phyloP scores from a whole-genome alignment of 306 rosid species.

The Fragaria ananassa region DNA sequence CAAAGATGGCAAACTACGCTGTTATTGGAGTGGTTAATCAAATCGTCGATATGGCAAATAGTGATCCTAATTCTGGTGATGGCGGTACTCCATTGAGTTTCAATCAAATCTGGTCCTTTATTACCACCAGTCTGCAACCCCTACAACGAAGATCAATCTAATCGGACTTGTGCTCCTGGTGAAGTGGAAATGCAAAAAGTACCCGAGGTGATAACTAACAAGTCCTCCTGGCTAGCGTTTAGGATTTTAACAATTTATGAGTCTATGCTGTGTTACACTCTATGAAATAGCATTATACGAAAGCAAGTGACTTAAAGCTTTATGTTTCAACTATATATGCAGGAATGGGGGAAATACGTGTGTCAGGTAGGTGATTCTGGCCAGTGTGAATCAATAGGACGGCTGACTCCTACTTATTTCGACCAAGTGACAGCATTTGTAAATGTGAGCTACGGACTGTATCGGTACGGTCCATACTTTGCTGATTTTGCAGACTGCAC shows the following conservation, averaged over 20 bases:
- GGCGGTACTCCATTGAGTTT: slow-evolving; percentile 27
- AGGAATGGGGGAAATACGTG: slow-evolving; percentile 67
- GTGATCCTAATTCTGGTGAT: slow-evolving; percentile 16
- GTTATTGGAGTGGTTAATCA: slow-evolving; percentile 35
- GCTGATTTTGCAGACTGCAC: slow-evolving; percentile 56
- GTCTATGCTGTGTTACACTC: background rate
- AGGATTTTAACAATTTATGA: background rate
- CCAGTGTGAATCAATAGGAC: slow-evolving; percentile 40
- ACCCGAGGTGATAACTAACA: slow-evolving; percentile 34
- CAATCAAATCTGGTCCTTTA: slow-evolving; percentile 68
- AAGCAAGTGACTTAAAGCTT: background rate
- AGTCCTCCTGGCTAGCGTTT: background rate
- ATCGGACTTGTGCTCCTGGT: slow-evolving; percentile 36
- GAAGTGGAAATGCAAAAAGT: slow-evolving; percentile 50
- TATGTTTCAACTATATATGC: slow-evolving; percentile 22
- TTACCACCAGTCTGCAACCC: slow-evolving; percentile 74
- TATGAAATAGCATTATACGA: background rate
- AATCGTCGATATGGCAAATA: slow-evolving; percentile 31
- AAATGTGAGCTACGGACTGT: slow-evolving; percentile 57
- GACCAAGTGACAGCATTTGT: slow-evolving; percentile 41
- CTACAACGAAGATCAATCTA: slow-evolving; percentile 26
- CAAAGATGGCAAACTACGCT: slow-evolving; percentile 40
- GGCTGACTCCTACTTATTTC: slow-evolving; percentile 51
- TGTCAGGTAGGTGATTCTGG: slow-evolving; percentile 43
- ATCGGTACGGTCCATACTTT: slow-evolving; percentile 61